Base-by-base conservation (phyloP, 169 alveolate genomes). In the Plasmodium gallinaceum region DNA sequence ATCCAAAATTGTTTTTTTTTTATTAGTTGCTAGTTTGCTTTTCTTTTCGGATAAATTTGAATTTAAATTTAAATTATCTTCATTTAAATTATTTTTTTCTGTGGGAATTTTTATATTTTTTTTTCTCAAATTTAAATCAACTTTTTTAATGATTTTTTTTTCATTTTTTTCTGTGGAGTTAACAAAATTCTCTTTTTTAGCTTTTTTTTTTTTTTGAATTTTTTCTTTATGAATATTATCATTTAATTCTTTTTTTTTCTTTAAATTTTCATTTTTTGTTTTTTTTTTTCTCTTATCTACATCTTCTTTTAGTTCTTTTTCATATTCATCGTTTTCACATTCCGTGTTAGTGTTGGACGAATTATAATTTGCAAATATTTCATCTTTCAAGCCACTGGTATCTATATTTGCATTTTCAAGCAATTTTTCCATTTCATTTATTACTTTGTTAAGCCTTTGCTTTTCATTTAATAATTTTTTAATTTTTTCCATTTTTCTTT, bases 351-450 rank as follows among this genome's bases (percentile, higher is more conserved):
- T 43, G 61, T 51, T 24, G 6, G 76, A 54, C 12, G 65, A 7
- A 52, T 72, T 32, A 48, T 42, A 20, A 87, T 75, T 72, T 71
- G 61, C 80, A 48, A 88, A 42, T 26, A 83, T 62, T 66, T 85
- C 58, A 32, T 92, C 48, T 78, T 92, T 73, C 48, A 80, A 14
- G 16, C 18, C 69, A 14, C 57, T 58, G 18, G 83, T 69, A 54
- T 72, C 88, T 32, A 66, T 73, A 48, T 83, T 74, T 26, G 71
- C 94, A 3, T 76, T 74, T 26, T 58, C 71, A 8, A 46, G 75
- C 48, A 58, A 57, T 45, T 74, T 83, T 42, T 75, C 85, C 73
- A 74, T 66, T 60, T 74, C 80, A 5, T 54, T 46, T 62, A 83
- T 66, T 16, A 74, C 62, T 45, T 45, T 73, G 26, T 37, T 65